phyloP scores from a whole-genome alignment of 345 rosid species.

The Psidium guajava region DNA sequence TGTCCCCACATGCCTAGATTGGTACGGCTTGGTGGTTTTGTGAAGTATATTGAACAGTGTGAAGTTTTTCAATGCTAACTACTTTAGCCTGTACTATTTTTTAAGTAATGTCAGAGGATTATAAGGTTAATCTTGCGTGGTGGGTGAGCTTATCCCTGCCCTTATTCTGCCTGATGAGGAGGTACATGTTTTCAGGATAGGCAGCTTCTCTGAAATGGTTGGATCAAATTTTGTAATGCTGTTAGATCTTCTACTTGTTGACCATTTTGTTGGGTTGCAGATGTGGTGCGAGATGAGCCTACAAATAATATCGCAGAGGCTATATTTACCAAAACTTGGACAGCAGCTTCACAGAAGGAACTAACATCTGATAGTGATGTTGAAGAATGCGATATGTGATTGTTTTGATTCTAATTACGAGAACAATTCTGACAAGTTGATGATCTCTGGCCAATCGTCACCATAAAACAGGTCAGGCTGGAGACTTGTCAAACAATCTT shows the following conservation, averaged over 20 bases:
- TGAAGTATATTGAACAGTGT: neutral
- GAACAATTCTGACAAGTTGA: constrained; percentile 57
- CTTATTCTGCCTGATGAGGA: neutral
- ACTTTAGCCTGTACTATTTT: neutral
- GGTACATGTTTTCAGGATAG: neutral
- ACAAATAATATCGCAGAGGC: constrained; percentile 87
- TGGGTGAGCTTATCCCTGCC: neutral
- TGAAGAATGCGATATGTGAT: constrained; percentile 76
- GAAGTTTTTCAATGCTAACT: neutral
- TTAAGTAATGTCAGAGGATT: neutral
- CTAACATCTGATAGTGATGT: constrained; percentile 76
- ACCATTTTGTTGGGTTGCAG: constrained; percentile 25
- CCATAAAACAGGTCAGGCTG: constrained; percentile 60
- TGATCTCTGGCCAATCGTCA: constrained; percentile 76
- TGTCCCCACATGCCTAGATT: neutral
- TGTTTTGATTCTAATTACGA: constrained; percentile 70
- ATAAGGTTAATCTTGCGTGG: neutral
- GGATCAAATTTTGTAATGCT: neutral
- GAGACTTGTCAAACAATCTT: too few relatives aligned
- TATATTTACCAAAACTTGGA: constrained; percentile 69
- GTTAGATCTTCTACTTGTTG: neutral
- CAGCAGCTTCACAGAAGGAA: constrained; percentile 73
- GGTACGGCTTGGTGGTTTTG: neutral
- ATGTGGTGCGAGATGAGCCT: constrained; percentile 88
- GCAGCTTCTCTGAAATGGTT: neutral